Conservation (phyloP, 1,139 yeast genomes). For the Arxiozyma slooffiae region DNA sequence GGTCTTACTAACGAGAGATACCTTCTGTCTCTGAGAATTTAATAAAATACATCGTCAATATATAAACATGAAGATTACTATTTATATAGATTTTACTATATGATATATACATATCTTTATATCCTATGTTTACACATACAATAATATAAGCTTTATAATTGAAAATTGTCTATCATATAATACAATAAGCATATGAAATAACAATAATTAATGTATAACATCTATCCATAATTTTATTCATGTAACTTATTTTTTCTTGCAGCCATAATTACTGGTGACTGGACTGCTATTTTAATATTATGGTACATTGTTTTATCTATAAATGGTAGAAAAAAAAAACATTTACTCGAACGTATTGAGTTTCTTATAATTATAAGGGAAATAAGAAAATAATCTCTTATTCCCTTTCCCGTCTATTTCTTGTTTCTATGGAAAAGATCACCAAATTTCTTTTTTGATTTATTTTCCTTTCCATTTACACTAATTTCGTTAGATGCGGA, state of each 20-base stretch:
- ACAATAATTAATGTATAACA: too few relatives aligned
- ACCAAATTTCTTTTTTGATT: conserved; percentile 23
- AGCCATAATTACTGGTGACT: neutral
- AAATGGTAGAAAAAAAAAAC: neutral
- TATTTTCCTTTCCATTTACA: conserved; percentile 3
- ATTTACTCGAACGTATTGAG: neutral
- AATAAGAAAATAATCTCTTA: neutral
- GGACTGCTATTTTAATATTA: too few relatives aligned
- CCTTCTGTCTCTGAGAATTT: too few relatives aligned
- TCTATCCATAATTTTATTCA: neutral
- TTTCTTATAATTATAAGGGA: neutral
- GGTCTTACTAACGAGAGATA: neutral
- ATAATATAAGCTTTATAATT: neutral
- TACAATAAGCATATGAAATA: too few relatives aligned
- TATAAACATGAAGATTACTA: too few relatives aligned
- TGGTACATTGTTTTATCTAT: neutral
- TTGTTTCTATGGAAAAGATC: conserved; percentile 20
- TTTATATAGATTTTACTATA: too few relatives aligned
- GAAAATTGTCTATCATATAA: neutral
- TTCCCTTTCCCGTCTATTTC: conserved; percentile 1
- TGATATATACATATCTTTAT: too few relatives aligned
- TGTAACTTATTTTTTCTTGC: neutral
- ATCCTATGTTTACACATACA: neutral
- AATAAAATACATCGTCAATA: too few relatives aligned
- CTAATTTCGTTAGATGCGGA: conserved; percentile 3